Conservation (phyloP, 345 rosid genomes). For the Raphanus sativus region DNA sequence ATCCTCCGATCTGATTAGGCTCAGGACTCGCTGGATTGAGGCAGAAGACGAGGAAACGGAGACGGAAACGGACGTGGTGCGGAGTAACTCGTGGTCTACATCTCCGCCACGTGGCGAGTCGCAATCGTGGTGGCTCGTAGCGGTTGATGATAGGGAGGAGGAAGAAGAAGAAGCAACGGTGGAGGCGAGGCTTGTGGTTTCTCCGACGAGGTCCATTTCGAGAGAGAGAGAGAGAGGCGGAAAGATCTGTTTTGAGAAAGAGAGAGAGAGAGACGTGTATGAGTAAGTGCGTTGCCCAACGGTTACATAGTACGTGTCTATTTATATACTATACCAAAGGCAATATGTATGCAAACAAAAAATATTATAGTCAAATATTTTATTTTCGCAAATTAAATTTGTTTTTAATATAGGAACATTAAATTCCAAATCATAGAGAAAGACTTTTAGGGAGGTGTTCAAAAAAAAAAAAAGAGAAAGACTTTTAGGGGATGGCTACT, state of each 20-base stretch:
- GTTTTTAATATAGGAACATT: background rate
- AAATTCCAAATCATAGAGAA: conserved; percentile 8
- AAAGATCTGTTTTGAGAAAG: conserved; percentile 16
- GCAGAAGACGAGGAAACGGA: conserved; percentile 42
- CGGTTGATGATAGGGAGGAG: conserved; percentile 44
- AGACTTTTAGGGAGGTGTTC: conserved; percentile 15
- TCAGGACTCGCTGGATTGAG: conserved; percentile 54
- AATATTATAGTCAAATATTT: conserved; percentile 3
- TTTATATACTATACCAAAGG: conserved; percentile 20
- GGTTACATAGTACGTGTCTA: conserved; percentile 38
- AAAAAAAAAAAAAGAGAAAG: no score
- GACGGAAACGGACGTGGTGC: conserved; percentile 20
- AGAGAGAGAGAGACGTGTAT: conserved; percentile 27
- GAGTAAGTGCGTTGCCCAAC: conserved; percentile 66
- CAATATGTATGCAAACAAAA: background rate
- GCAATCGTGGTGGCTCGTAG: conserved; percentile 40
- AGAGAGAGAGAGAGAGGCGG: conserved; percentile 14
- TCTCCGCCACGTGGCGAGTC: conserved; percentile 55
- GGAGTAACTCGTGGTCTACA: conserved; percentile 49
- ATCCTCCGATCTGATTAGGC: conserved; percentile 54
- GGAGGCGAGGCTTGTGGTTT: conserved; percentile 13
- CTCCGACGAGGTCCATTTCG: conserved; percentile 37
- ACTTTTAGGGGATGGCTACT: conserved; percentile 27
- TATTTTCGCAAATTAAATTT: background rate
- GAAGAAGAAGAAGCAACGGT: conserved; percentile 31